A percentile compares a stretch with the other conserved stretches of the same genome.
Evolutionary conservation across 2,329 filamentous ascomycete genomes (phyloP).

Genomic region (Metarhizium anisopliae): DNA sequence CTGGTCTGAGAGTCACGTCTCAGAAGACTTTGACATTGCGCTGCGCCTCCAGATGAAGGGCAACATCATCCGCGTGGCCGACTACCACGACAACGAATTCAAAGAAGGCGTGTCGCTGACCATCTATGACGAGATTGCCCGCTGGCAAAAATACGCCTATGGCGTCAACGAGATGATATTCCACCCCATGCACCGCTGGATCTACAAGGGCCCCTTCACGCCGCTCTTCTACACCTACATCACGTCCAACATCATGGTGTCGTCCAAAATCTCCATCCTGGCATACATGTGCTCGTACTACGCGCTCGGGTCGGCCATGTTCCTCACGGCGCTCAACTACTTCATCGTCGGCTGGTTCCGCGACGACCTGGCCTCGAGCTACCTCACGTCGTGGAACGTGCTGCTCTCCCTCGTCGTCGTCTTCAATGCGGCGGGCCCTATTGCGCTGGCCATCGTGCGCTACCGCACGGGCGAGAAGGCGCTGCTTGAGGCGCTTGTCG

Average conservation of each 20-base stretch:
- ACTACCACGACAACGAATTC: conserved; percentile 61
- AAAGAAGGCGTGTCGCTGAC: conserved; percentile 67
- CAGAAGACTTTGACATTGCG: conserved; percentile 70
- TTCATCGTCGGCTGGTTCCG: conserved; percentile 64
- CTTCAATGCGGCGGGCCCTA: conserved; percentile 53
- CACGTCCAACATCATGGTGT: conserved; percentile 49
- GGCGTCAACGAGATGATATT: conserved; percentile 65
- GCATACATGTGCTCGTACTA: conserved; percentile 66
- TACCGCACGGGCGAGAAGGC: conserved; percentile 49
- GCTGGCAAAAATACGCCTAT: conserved; percentile 68
- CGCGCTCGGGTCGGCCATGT: conserved; percentile 57
- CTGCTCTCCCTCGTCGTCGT: conserved; percentile 55
- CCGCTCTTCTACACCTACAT: conserved; percentile 54
- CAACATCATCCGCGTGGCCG: conserved; percentile 59
- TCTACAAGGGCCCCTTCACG: conserved; percentile 54
- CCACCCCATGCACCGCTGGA: conserved; percentile 55
- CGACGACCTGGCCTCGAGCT: conserved; percentile 56
- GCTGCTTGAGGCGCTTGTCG: conserved; percentile 29
- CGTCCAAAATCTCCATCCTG: conserved; percentile 63
- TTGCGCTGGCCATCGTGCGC: conserved; percentile 52
- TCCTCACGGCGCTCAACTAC: conserved; percentile 62
- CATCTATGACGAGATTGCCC: conserved; percentile 61
- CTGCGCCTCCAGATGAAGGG: conserved; percentile 61
- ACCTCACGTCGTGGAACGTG: conserved; percentile 57
- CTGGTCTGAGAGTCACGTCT: conserved; percentile 70